phyloP scores from a whole-genome alignment of 257 asterid genomes.

The Penstemon barbatus region DNA sequence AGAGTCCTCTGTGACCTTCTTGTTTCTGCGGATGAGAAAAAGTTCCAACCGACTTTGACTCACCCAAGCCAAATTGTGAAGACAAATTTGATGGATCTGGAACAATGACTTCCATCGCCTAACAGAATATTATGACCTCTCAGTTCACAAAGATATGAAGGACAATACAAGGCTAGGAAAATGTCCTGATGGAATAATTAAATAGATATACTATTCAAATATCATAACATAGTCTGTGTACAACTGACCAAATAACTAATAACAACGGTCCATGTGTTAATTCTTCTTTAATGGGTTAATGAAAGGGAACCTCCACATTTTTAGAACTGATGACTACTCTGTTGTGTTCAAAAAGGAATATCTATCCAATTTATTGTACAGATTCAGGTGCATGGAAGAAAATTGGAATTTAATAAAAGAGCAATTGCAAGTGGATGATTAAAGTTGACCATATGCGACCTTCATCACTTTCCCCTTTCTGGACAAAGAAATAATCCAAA shows the following conservation, averaged over 20 bases:
- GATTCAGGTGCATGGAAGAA: too few relatives aligned
- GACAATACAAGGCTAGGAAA: not conserved
- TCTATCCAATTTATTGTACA: too few relatives aligned
- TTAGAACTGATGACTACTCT: too few relatives aligned
- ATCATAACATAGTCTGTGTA: constrained; percentile 5
- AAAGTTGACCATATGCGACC: not conserved
- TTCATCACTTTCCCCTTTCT: not conserved
- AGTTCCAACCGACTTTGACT: constrained; percentile 71
- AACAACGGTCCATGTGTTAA: not conserved
- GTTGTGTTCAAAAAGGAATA: too few relatives aligned
- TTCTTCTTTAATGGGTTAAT: too few relatives aligned
- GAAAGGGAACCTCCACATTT: too few relatives aligned
- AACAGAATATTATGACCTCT: constrained; percentile 27
- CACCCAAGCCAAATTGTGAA: constrained; percentile 44
- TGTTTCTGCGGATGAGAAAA: constrained; percentile 67
- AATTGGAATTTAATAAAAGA: too few relatives aligned
- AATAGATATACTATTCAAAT: constrained; percentile 15
- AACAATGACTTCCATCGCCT: constrained; percentile 68
- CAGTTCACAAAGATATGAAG: constrained; percentile 21
- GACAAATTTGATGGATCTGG: constrained; percentile 54
- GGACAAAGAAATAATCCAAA: not conserved
- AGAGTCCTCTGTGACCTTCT: constrained; percentile 83
- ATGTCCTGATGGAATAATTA: too few relatives aligned
- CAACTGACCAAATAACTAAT: constrained; percentile 4
- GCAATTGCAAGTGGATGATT: too few relatives aligned